Evolutionary conservation across 2,329 filamentous ascomycete species (phyloP), one percentile per base, ranked within the genome.

Genomic region (Sclerotinia minor): DNA sequence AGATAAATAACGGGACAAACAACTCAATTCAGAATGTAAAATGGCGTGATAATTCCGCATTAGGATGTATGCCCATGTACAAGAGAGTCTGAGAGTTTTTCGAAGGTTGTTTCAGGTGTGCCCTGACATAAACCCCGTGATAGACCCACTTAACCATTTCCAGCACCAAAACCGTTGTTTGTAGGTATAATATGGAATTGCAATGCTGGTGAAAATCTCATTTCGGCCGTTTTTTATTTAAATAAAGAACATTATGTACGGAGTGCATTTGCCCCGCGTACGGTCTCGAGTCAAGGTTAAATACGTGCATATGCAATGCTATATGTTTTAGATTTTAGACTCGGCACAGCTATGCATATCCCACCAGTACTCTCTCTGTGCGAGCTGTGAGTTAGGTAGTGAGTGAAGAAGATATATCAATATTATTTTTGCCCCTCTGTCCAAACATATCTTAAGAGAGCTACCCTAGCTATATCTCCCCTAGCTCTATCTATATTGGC

Each of bases 61-160:
- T 44, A n/a, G 54, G 35, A 41, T 44, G 35, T 15, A 44, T 26
- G 32, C 54, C 49, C 7, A 58, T 41, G 54, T 58, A 38, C 15
- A 58, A 58, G n/a, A 9, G 17, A 58, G 35, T 58, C 35, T 26
- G 35, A 58, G 54, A 38, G 54, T 41, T 41, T 57, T 57, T 57
- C 54, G 35, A 41, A 57, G 35, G 54, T 26, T 38, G 54, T 58
- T 58, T 58, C 54, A 58, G 24, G 7, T 58, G 41, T 26, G 35
- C 38, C 41, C 32, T 50, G 29, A 49, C 29, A 61, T n/a, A 38
- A 38, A 35, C 58, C 58, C 44, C 49, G 58, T 49, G 24, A n/a
- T 49, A 35, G 6, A 61, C 24, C 45, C 29, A n/a, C 45, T 38
- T 38, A 24, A 38, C 47, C 45, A 38, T 41, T 21, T 38, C 15